phyloP scores from a whole-genome alignment of 1,284 basidiomycete species.

The Irpex rosettiformis region DNA sequence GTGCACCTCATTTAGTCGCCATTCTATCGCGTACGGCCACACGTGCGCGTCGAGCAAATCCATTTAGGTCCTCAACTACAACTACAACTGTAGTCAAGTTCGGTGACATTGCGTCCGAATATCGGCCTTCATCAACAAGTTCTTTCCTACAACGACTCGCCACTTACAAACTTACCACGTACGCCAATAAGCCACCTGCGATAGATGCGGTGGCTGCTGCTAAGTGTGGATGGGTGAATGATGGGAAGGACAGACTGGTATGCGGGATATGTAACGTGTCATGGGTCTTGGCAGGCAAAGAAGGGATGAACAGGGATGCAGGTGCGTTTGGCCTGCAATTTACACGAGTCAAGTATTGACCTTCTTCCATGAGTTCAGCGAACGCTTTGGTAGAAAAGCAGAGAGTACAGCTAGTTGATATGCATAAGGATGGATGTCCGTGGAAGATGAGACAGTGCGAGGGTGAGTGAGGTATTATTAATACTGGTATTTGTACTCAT shows the following conservation, averaged over 20 bases:
- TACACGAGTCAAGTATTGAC: conserved; percentile 21
- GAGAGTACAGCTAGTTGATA: conserved; percentile 53
- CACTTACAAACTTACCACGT: conserved; percentile 75
- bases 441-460: conserved; percentile 79
- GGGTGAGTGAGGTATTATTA: conserved; percentile 39
- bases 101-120: conserved; percentile 44
- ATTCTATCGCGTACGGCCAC: conserved; percentile 62
- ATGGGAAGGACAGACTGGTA: conserved; percentile 70
- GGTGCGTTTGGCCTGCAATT: too few species aligned
- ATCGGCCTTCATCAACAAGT: conserved; percentile 69
- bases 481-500: conserved; percentile 8
- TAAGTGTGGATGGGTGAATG: conserved; percentile 75
- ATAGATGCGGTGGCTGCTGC: conserved; percentile 77
- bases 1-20: conserved; percentile 62
- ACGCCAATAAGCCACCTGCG: conserved; percentile 66
- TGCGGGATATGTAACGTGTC: conserved; percentile 67
- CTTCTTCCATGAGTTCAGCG: conserved; percentile 39
- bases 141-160: conserved; percentile 69
- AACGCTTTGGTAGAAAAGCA: conserved; percentile 72
- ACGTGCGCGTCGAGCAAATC: conserved; percentile 49
- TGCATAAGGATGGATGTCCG: conserved; percentile 76
- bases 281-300: conserved; percentile 66
- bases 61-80: conserved; percentile 30
- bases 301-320: conserved; percentile 68
- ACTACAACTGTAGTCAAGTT: conserved; percentile 30